Conservation (phyloP, 2,329 filamentous ascomycete species). For the Fusarium avenaceum region DNA sequence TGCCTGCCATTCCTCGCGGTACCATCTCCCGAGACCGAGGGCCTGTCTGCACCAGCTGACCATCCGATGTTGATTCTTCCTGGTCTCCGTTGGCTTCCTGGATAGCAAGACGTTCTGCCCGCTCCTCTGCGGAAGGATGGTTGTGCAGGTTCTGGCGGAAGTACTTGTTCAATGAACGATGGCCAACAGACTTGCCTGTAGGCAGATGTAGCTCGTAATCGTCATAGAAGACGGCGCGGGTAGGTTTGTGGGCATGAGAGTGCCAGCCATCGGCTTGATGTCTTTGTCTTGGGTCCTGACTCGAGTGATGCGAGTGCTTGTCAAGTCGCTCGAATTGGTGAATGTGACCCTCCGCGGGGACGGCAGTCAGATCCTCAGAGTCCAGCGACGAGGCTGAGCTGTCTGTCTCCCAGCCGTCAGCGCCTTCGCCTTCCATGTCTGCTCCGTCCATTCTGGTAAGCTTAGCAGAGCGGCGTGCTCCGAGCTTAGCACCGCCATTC, state of each 20-base stretch:
- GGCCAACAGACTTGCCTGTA: constrained; percentile 88
- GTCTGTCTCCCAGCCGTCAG: constrained; percentile 96
- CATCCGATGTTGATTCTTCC: constrained; percentile 52
- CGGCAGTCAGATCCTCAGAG: constrained; percentile 83
- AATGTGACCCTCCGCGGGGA: constrained; percentile 79
- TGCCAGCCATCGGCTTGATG: constrained; percentile 83
- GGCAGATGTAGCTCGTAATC: constrained; percentile 96
- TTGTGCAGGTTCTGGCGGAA: constrained; percentile 92
- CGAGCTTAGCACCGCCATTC: constrained; percentile 77
- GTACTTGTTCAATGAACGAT: constrained; percentile 88
- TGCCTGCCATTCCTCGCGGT: constrained; percentile 79
- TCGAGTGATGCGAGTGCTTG: constrained; percentile 81
- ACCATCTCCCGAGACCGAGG: constrained; percentile 68
- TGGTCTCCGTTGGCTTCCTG: constrained; percentile 55
- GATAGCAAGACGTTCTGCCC: constrained; percentile 75
- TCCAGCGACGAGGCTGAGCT: constrained; percentile 89
- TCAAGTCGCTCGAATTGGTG: constrained; percentile 80
- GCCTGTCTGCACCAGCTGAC: constrained; percentile 54
- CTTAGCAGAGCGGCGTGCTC: constrained; percentile 69
- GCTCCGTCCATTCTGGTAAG: constrained; percentile 65
- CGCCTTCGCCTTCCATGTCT: constrained; percentile 67
- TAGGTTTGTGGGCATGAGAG: constrained; percentile 81
- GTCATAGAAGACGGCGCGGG: constrained; percentile 85
- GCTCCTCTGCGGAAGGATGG: constrained; percentile 84
- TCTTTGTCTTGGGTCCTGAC: constrained; percentile 77